Evolutionary conservation across 108 stramenopile species (phyloP).

Genomic region (Pelagomonas calceolata): DNA sequence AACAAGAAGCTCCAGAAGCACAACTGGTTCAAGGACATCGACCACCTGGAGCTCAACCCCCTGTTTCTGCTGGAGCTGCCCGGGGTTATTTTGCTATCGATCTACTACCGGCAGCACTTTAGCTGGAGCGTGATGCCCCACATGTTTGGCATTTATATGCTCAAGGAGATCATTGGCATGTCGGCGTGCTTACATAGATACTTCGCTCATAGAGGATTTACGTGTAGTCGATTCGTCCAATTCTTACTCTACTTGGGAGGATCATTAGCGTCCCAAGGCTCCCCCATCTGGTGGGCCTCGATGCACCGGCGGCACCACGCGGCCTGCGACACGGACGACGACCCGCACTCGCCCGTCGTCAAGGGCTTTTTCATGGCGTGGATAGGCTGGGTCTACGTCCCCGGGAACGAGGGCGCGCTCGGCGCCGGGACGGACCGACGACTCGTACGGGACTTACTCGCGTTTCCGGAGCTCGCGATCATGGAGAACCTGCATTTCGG

Average conservation of each 20-base stretch:
- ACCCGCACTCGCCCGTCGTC: conserved; percentile 43
- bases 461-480: not conserved
- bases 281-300: conserved; percentile 55
- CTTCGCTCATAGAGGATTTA: conserved; percentile 49
- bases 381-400: conserved; percentile 8
- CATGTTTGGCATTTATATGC: not conserved
- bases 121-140: not conserved
- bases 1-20: too few species aligned
- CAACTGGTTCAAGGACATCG: too few species aligned
- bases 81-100: not conserved
- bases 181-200: conserved; percentile 50
- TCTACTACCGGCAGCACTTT: conserved; percentile 1
- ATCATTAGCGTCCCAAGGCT: conserved; percentile 46
- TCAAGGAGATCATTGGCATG: conserved; percentile 40
- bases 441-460: conserved; percentile 9
- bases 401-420: conserved; percentile 42
- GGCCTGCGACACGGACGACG: conserved; percentile 7
- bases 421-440: conserved; percentile 30
- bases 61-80: not conserved
- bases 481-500: not conserved
- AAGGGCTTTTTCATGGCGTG: not conserved
- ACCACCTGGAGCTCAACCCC: not conserved
- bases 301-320: conserved; percentile 56
- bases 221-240: conserved; percentile 30
- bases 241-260: conserved; percentile 34